These are phyloP conservation scores for Debaryomycetaceae sp. DNA, from an alignment of 1,139 yeast genomes.

Conservation along the genomic window DNA sequence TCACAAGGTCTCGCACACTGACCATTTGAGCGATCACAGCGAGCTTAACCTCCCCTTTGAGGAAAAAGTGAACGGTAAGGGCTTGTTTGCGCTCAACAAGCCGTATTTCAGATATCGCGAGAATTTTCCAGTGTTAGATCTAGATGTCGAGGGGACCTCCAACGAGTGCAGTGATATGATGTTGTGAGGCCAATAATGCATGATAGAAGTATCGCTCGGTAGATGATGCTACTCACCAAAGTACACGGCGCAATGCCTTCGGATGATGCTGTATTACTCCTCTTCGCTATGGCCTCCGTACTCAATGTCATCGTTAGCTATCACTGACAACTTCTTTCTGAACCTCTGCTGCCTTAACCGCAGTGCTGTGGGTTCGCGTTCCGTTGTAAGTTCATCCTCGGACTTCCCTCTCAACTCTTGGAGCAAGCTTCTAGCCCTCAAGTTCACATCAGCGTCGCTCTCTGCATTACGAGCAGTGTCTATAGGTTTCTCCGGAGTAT, in stretches of 20 bases:
- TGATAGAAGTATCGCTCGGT: no score
- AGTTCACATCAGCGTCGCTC: conserved; percentile 44
- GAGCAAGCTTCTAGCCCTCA: conserved; percentile 56
- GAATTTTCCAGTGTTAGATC: conserved; percentile 29
- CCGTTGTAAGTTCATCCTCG: conserved; percentile 12
- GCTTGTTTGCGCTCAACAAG: conserved; percentile 32
- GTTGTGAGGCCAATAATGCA: no score
- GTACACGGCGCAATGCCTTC: no score
- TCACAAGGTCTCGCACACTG: conserved; percentile 1
- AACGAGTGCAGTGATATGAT: no score
- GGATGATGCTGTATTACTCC: no score
- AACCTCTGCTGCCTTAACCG: conserved; percentile 35
- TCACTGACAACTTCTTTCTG: conserved; percentile 15
- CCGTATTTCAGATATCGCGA: conserved; percentile 31
- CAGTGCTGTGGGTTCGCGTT: conserved; percentile 28
- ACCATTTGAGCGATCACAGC: conserved; percentile 9
- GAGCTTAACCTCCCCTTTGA: conserved; percentile 32
- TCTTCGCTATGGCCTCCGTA: no score
- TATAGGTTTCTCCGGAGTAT: no score
- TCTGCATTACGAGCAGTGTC: no score
- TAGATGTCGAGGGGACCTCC: conserved; percentile 32
- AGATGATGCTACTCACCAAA: no score
- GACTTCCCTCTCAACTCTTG: conserved; percentile 48
- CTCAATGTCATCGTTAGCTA: conserved; percentile 6
- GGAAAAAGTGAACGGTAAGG: conserved; percentile 39